phyloP scores from a whole-genome alignment of 768 basidiomycete species.

The Lentinula guzmanii region DNA sequence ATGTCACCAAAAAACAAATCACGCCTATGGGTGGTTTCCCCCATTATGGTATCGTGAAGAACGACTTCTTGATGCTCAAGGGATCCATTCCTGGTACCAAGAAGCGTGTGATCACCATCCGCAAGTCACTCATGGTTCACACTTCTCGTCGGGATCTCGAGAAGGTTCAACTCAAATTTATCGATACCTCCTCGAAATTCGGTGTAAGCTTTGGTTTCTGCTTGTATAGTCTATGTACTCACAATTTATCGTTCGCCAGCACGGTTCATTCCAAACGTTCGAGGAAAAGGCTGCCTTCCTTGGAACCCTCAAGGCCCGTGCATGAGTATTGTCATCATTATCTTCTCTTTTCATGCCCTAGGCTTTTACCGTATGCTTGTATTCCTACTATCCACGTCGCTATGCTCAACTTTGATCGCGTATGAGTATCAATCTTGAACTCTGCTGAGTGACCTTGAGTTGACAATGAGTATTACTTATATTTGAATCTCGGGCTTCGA shows the following conservation, averaged over 20 bases:
- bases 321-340: slow-evolving; percentile 23
- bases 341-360: slow-evolving; percentile 8
- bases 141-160: slow-evolving; percentile 94
- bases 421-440: no score
- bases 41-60: slow-evolving; percentile 97
- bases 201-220: slow-evolving; percentile 53
- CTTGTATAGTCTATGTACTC: background rate
- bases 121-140: slow-evolving; percentile 96
- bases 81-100: slow-evolving; percentile 93
- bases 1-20: slow-evolving; percentile 89
- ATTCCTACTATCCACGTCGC: background rate
- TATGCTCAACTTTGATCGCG: background rate
- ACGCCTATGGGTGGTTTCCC: slow-evolving; percentile 99
- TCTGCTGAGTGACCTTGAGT: background rate
- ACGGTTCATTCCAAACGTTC: slow-evolving; percentile 94
- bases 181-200: slow-evolving; percentile 97
- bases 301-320: slow-evolving; percentile 69
- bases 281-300: slow-evolving; percentile 96
- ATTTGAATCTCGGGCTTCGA: no score
- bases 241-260: slow-evolving; percentile 35
- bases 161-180: slow-evolving; percentile 97
- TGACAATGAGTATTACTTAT: no score
- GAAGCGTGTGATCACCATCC: slow-evolving; percentile 96
- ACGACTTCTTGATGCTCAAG: slow-evolving; percentile 97
- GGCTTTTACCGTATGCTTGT: background rate